Evolutionary conservation across 179 eudicot genomes (phyloP), one percentile per base, ranked within the genome.

Genomic region (Silene vulgaris): DNA sequence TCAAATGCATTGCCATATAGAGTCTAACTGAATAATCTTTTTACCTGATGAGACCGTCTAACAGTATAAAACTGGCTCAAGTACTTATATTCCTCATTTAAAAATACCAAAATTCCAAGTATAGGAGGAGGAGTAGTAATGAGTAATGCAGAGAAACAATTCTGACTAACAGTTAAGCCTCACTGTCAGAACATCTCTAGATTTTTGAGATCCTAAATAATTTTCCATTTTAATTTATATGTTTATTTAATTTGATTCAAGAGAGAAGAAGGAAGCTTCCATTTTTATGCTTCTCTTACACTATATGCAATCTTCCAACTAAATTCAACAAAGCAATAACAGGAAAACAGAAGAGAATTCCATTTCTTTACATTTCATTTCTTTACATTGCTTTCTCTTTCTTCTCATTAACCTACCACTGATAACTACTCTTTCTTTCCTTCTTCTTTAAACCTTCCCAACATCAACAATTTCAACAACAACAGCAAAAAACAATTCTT

Each of bases 321-420:
- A 73, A 77, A 74, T 74, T 9, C 50, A 82, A 66, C 50, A 21
- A 74, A 74, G 14, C 14, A 59, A 75, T 23, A 59, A 75, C 72
- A 66, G 29, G 12, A 26, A 45, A 45, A 62, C 65, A 67, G 7
- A n/a, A 5, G 4, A 14, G 54, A 29, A 64, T 56, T 73, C 63
- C 29, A 12, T 21, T 64, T 28, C 37, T 13, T 28, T 28, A 9
- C 29, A 4, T 26, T 64, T 28, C 26, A 6, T 62, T 23, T 8
- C 14, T 28, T 30, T 30, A 8, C 43, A 11, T 69, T 21, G 45
- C 21, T 37, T 23, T 71, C 72, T 75, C 68, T 80, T 72, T 79
- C 78, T 73, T 48, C 78, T 81, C 84, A 63, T 75, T 76, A 79
- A 84, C 86, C 86, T 69, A 84, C 82, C 80, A 70, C 68, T 79